Evolutionary conservation across 2,329 filamentous ascomycete genomes (phyloP), one percentile per base, ranked within the genome.

Genomic region (Raffaelea arxii): DNA sequence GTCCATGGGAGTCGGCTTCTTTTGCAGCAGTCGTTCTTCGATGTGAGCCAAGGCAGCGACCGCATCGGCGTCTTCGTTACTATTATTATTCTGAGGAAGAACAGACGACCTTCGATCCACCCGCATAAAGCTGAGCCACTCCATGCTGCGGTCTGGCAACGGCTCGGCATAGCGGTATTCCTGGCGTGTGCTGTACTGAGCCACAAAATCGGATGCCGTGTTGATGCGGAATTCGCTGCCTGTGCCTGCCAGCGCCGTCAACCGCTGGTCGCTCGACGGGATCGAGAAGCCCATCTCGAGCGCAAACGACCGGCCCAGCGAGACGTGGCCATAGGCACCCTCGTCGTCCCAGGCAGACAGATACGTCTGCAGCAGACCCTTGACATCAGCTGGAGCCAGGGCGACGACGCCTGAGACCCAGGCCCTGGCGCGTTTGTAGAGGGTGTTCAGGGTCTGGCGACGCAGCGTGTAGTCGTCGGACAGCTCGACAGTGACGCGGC

Each of bases 111-210:
- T 67, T 42, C 70, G 69, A 51, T 74, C 73, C 43, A 75, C 60
- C 16, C 72, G 72, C 71, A 80, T 75, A 48, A 77, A 74, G 40
- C 72, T 74, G 43, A 84, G 66, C 68, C 84, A 77, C 58, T 84
- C 80, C 49, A 75, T 71, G 49, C 82, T 80, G 50, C 82, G 78
- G 49, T 84, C 81, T 2, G 82, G 79, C 32, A 85, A 68, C 3
- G 80, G 77, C 60, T 95, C 88, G 11, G 88, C 80, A 59, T 91
- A 91, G 47, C 90, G 82, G 63, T 98, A 98, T 59, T 95, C 90
- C 61, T 98, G 94, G 32, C 92, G 84, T 23, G 89, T 94, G 4
- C 91, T 97, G 62, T 98, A 98, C 59, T 98, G 91, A 2, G 92
- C 89, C 59, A 98, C 80, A 57, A 98, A 95, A 61, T 97, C 91